Percentiles rank a stretch among this genome's conserved stretches.
Conservation (phyloP, 2,329 filamentous ascomycete genomes). For the Curvularia hawaiiensis region DNA sequence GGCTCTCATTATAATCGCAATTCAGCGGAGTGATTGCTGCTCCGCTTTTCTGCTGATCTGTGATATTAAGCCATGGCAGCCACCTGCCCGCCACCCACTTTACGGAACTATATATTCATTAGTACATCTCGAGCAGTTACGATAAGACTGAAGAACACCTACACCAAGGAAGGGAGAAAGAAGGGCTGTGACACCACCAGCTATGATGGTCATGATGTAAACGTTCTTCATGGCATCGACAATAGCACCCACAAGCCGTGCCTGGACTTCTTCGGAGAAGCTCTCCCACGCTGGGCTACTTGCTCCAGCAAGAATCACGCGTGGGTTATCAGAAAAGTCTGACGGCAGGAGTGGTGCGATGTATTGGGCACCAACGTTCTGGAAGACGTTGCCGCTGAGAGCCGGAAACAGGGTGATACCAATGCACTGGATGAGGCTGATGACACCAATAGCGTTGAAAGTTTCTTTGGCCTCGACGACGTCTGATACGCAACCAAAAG, state of each 20-base stretch:
- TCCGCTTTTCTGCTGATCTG: no score
- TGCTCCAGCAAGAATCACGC: constrained; percentile 5
- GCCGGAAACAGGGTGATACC: constrained; percentile 15
- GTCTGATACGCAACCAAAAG: constrained; percentile 20
- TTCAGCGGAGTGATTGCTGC: no score
- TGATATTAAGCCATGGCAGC: neutral
- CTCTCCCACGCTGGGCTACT: neutral
- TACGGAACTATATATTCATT: neutral
- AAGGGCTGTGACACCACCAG: neutral
- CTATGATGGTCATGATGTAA: constrained; percentile 9
- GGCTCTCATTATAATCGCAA: no score
- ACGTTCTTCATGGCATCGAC: constrained; percentile 9
- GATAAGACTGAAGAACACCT: neutral
- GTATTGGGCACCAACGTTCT: constrained; percentile 5
- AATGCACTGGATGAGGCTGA: constrained; percentile 19
- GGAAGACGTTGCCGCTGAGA: constrained; percentile 8
- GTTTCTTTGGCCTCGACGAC: constrained; percentile 15
- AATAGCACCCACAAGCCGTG: constrained; percentile 5
- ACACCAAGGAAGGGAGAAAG: constrained; percentile 3
- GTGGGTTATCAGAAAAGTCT: neutral
- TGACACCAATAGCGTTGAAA: constrained; percentile 19
- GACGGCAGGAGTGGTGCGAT: constrained; percentile 6
- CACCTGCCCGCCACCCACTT: neutral
- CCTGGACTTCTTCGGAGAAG: constrained; percentile 2
- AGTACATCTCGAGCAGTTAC: neutral